Percentiles rank a stretch among this genome's conserved stretches.
These are phyloP conservation scores for Skeletonema costatum DNA, from an alignment of 108 stramenopile genomes.

Conservation along the genomic window DNA sequence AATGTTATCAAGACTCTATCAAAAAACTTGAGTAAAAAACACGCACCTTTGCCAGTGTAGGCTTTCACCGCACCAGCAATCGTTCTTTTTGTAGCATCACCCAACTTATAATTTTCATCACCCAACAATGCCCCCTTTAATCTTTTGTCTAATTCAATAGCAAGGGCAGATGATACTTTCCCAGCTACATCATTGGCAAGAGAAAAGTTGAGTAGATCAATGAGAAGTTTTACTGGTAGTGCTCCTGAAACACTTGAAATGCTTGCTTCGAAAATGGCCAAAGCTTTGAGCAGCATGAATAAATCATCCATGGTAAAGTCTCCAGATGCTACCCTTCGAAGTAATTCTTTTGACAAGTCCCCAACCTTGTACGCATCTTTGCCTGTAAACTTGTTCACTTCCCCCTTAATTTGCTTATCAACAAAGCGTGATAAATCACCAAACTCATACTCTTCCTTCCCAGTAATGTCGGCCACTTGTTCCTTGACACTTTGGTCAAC, in stretches of 20 bases:
- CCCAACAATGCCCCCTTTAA: conserved; percentile 43
- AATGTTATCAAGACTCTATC: background rate
- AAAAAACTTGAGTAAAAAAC: background rate
- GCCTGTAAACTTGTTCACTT: conserved; percentile 28
- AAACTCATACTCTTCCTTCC: conserved; percentile 50
- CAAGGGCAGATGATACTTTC: conserved; percentile 21
- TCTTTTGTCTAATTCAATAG: conserved; percentile 42
- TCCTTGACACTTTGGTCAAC: conserved; percentile 37
- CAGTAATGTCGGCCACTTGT: conserved; percentile 31
- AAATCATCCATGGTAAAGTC: conserved; percentile 43
- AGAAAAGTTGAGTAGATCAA: conserved; percentile 38
- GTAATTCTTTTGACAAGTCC: conserved; percentile 37
- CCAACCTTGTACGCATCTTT: conserved; percentile 30
- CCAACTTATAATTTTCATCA: conserved; percentile 43
- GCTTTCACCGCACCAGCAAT: conserved; percentile 23
- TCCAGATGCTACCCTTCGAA: conserved; percentile 29
- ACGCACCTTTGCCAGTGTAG: conserved; percentile 39
- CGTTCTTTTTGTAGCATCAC: conserved; percentile 38
- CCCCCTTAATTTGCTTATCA: conserved; percentile 29
- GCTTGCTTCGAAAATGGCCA: conserved; percentile 40
- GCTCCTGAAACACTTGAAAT: conserved; percentile 35
- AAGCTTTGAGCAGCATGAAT: conserved; percentile 37
- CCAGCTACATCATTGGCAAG: conserved; percentile 36
- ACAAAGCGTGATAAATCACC: conserved; percentile 35
- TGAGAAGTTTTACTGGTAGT: conserved; percentile 34